A percentile compares a stretch with the other conserved stretches of the same genome.
Conservation (phyloP, 1,284 basidiomycete genomes). For the Amylostereum chailletii region DNA sequence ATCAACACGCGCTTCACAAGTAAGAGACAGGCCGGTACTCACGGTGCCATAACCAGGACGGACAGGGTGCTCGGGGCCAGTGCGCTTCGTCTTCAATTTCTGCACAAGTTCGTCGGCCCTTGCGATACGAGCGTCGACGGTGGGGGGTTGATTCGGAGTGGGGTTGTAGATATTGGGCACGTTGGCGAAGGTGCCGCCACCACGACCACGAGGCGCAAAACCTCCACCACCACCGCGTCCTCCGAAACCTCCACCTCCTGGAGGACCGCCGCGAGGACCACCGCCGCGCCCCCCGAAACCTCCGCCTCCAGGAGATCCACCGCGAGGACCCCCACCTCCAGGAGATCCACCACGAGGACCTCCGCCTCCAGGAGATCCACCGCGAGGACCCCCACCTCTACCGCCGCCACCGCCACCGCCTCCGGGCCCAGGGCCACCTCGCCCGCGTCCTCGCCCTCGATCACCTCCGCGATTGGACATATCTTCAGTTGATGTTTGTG, state of each 20-base stretch:
- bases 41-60: slow-evolving; percentile 60
- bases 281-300: background rate
- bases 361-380: background rate
- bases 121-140: slow-evolving; percentile 34
- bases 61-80: slow-evolving; percentile 38
- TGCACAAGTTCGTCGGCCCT: slow-evolving; percentile 32
- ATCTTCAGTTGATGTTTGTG: background rate
- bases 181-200: slow-evolving; percentile 12
- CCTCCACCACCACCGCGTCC: slow-evolving; percentile 10
- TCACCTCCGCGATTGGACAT: slow-evolving; percentile 11
- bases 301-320: background rate
- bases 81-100: slow-evolving; percentile 19
- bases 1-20: background rate
- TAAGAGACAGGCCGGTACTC: background rate
- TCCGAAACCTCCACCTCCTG: background rate
- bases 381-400: background rate
- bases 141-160: slow-evolving; percentile 28
- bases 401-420: background rate
- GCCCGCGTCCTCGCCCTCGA: slow-evolving; percentile 13
- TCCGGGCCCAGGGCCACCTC: slow-evolving; percentile 11
- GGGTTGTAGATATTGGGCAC: slow-evolving; percentile 24
- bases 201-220: slow-evolving; percentile 15
- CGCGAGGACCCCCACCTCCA: slow-evolving; percentile 6
- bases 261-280: background rate
- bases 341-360: background rate